A percentile compares a stretch with the other conserved stretches of the same genome.
Conservation (phyloP, 148 eudicot genomes). For the Amaranthus hypochondriacus region DNA sequence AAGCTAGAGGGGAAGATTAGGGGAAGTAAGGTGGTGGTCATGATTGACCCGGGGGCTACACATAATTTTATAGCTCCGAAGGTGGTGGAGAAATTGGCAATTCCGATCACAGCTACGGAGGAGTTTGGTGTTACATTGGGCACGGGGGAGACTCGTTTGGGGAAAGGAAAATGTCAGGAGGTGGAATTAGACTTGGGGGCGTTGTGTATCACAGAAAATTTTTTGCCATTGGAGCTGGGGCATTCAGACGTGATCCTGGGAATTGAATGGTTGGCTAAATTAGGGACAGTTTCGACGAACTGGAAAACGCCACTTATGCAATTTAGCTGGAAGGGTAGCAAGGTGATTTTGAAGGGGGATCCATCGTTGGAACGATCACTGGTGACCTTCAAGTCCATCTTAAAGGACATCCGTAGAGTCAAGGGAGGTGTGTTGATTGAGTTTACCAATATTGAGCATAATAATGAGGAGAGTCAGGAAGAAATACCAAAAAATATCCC, state of each 20-base stretch:
- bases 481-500: not conserved
- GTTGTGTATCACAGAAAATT: not conserved
- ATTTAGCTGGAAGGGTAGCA: not conserved
- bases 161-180: not conserved
- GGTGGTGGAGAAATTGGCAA: not conserved
- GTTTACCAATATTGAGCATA: not conserved
- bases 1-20: not conserved
- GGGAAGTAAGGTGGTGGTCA: not conserved
- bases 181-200: not conserved
- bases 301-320: not conserved
- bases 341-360: not conserved
- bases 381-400: no score
- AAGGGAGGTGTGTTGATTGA: not conserved
- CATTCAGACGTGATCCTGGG: not conserved
- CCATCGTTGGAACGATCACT: no score
- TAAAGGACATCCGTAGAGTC: no score
- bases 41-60: not conserved
- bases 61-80: not conserved
- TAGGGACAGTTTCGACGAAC: no score
- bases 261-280: not conserved
- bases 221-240: not conserved
- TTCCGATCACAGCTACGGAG: not conserved
- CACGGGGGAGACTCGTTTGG: not conserved
- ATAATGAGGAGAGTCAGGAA: not conserved
- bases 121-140: not conserved